Base-by-base conservation (phyloP, 495 filamentous ascomycete species). In the Hyaloscypha bicolor region DNA sequence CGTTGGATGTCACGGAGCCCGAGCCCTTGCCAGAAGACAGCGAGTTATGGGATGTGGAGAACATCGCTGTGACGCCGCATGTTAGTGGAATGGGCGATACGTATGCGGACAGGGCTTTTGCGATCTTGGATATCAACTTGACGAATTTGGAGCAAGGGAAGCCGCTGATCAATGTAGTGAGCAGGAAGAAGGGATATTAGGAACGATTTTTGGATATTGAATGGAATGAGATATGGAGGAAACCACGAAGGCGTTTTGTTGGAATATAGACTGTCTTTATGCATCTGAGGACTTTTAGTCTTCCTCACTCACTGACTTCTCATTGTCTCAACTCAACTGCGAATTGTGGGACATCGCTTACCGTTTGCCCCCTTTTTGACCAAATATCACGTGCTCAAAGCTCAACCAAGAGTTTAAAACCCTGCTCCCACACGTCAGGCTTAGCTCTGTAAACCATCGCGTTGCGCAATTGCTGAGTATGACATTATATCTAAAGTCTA, bases 1-100 rank as follows among this genome's bases (percentile, higher is more conserved):
- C 91, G 55, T 75, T 96, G 51, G 93, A 97, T 78, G 93, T 96
- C 0, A 91, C 93, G 42, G 92, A 95, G 63, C 92, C 92, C 0
- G 93, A 97, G 72, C 93, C 93, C 0, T 73, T 97, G 69, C 90
- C 91, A 0, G 67, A 79, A 31, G 87, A 90, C 11, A 84, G 88
- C 75, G 84, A 87, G 64, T 75, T 97, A 37, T 95, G 91, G 87
- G 85, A 83, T n/a, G 78, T 87, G 70, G 81, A 86, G 65, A 93
- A 94, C 79, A 81, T 91, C 30, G 83, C 88, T 56, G 83, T 96
- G 61, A 94, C 90, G 67, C 93, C 93, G 35, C 93, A 97, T 83
- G 77, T 93, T 21, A 92, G 91, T 76, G 86, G 88, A 2, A 55
- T 81, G 57, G 87, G 86, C 6, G 77, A 72, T 19, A 80, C 81